These are phyloP conservation scores for Pugionium cornutum DNA, from an alignment of 345 rosid genomes.

Conservation along the genomic window DNA sequence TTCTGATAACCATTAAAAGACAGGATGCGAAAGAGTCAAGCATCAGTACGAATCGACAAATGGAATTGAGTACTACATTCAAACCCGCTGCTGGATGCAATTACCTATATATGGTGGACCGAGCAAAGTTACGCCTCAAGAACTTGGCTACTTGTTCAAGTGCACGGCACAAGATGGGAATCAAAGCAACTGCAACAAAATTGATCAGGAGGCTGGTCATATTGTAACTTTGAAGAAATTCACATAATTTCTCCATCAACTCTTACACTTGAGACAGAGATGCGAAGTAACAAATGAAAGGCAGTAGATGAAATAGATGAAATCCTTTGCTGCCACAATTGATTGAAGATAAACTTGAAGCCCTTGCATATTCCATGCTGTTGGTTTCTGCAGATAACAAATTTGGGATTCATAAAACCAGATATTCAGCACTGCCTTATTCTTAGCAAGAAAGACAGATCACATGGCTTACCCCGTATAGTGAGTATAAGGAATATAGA, in stretches of 20 bases:
- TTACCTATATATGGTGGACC: constrained; percentile 89
- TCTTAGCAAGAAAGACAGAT: constrained; percentile 15
- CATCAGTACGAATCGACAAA: constrained; percentile 24
- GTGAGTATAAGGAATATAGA: constrained; percentile 78
- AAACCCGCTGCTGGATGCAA: constrained; percentile 17
- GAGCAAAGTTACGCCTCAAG: constrained; percentile 73
- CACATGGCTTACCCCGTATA: constrained; percentile 69
- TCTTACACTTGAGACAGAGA: constrained; percentile 89
- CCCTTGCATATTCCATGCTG: constrained; percentile 89
- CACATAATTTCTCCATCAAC: constrained; percentile 1
- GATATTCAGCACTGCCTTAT: neutral
- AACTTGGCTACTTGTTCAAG: constrained; percentile 83
- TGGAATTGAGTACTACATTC: constrained; percentile 11
- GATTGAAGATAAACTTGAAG: constrained; percentile 84
- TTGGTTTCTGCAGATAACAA: constrained; percentile 64
- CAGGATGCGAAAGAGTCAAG: constrained; percentile 9
- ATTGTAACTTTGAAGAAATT: neutral
- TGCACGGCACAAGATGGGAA: constrained; percentile 84
- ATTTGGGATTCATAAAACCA: neutral
- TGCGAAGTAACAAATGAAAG: constrained; percentile 82
- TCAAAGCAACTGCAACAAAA: constrained; percentile 73
- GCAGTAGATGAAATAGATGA: constrained; percentile 89
- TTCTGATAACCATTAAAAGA: constrained; percentile 50
- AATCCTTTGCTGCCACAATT: constrained; percentile 81
- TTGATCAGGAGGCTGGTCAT: constrained; percentile 13